Base-by-base conservation (phyloP, 106 monocot genomes). In the Dendrobium chrysotoxum region DNA sequence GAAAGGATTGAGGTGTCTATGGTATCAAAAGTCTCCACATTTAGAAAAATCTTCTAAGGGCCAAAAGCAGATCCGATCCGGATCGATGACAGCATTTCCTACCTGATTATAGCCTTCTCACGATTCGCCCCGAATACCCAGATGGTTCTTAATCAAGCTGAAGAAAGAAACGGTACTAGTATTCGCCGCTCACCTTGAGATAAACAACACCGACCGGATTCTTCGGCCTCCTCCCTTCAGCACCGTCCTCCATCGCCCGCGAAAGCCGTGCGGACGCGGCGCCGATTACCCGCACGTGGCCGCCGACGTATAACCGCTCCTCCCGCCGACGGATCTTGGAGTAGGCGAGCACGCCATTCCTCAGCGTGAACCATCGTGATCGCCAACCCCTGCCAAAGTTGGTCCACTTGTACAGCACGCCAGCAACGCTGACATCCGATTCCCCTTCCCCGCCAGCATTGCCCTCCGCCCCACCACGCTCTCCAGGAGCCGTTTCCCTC, bases 351-450 rank as follows among this genome's bases (percentile, higher is more conserved):
- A 72, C 72, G 41, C 80, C 80, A 20, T 53, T 31, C 50, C 80
- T 70, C 35, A 80, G 47, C 16, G 80, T 72, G 53, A 80, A 80
- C 80, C 80, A 80, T 5, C 80, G 80, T 20, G 72, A 72, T 53
- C 80, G 80, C 80, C 80, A 80, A 0, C 80, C 72, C 53, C 53
- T 80, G 46, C 80, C 53, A 53, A 31, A 80, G 80, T 80, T 80
- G 82, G 87, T 89, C 92, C 92, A 92, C 87, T 92, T 92, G 81
- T 89, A 76, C 18, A 92, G 85, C 39, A 83, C 80, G 16, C 88
- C 88, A 23, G 83, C 85, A n/a, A 83, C 85, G 67, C 38, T 20
- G 74, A 83, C 85, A 4, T 77, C 85, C 65, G 82, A 71, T 72
- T 57, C 78, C 45, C 40, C 72, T 5, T 28, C 72, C 70, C 53